phyloP scores from a whole-genome alignment of 441 rosid species.

The Pelargonium australe region DNA sequence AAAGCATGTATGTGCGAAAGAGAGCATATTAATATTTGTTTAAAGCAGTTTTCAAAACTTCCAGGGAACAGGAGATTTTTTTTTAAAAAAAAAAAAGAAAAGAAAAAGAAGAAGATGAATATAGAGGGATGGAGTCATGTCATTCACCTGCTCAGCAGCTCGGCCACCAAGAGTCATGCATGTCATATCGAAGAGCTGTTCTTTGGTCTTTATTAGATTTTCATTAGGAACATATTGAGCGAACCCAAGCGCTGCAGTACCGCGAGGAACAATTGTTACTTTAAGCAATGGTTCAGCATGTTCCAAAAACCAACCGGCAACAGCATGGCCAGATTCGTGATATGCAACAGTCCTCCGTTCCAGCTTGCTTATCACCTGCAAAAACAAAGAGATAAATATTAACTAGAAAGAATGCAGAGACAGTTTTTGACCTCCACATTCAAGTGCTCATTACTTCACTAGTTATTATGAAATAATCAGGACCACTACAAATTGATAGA shows the following conservation, averaged over 20 bases:
- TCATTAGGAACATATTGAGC: constrained; percentile 67
- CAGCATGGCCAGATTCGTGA: constrained; percentile 78
- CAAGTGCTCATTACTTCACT: not conserved
- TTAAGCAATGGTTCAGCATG: constrained; percentile 64
- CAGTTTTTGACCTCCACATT: not conserved
- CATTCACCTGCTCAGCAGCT: constrained; percentile 54
- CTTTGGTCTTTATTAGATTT: constrained; percentile 57
- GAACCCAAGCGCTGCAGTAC: constrained; percentile 61
- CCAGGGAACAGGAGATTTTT: too few relatives aligned
- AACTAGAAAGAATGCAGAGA: not conserved
- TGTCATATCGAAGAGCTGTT: constrained; percentile 63
- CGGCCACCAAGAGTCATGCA: constrained; percentile 68
- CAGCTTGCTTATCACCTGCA: constrained; percentile 56
- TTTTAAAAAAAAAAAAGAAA: too few relatives aligned
- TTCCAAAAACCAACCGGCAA: constrained; percentile 62
- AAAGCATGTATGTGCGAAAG: too few relatives aligned
- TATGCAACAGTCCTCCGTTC: constrained; percentile 58
- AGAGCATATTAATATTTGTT: too few relatives aligned
- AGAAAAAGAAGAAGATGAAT: too few relatives aligned
- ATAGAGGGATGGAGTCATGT: constrained; percentile 5
- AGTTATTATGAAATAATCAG: not conserved
- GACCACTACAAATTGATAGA: not conserved
- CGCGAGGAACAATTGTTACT: constrained; percentile 71
- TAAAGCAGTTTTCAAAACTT: too few relatives aligned
- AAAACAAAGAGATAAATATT: not conserved